These are phyloP conservation scores for Chaetomium olivaceum DNA, from an alignment of 2,329 filamentous ascomycete species.

Conservation along the genomic window DNA sequence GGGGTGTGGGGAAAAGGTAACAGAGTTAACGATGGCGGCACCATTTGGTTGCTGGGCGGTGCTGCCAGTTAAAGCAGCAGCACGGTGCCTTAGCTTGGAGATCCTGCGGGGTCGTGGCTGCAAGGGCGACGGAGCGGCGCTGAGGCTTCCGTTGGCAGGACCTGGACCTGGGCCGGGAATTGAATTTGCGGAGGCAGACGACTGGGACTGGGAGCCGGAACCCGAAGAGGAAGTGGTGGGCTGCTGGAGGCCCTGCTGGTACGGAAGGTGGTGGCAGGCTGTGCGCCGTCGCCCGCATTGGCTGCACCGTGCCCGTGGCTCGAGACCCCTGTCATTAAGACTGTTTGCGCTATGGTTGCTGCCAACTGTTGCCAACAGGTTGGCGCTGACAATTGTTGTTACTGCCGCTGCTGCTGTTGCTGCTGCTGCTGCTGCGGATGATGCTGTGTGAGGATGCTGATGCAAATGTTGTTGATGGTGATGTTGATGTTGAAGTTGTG, in stretches of 20 bases:
- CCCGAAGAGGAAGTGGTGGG: constrained; percentile 5
- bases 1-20: constrained; percentile 2
- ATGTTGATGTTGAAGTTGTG: constrained; percentile 5
- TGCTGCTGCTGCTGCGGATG: background rate
- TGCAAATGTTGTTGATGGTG: background rate
- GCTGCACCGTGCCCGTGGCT: constrained; percentile 31
- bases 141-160: constrained; percentile 32
- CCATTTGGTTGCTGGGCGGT: constrained; percentile 17
- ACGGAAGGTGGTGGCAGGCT: constrained; percentile 26
- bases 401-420: constrained; percentile 6
- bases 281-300: constrained; percentile 34
- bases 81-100: constrained; percentile 35
- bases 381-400: constrained; percentile 20
- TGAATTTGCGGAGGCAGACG: constrained; percentile 19
- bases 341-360: constrained; percentile 7
- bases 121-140: constrained; percentile 28
- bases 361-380: constrained; percentile 22
- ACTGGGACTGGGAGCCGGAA: background rate
- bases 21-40: constrained; percentile 11
- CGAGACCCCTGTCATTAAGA: constrained; percentile 29
- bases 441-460: background rate
- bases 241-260: constrained; percentile 22
- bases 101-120: constrained; percentile 35
- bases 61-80: constrained; percentile 31
- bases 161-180: constrained; percentile 9